Conservation (phyloP, 2,329 filamentous ascomycete species). For the Colletotrichum lupini region DNA sequence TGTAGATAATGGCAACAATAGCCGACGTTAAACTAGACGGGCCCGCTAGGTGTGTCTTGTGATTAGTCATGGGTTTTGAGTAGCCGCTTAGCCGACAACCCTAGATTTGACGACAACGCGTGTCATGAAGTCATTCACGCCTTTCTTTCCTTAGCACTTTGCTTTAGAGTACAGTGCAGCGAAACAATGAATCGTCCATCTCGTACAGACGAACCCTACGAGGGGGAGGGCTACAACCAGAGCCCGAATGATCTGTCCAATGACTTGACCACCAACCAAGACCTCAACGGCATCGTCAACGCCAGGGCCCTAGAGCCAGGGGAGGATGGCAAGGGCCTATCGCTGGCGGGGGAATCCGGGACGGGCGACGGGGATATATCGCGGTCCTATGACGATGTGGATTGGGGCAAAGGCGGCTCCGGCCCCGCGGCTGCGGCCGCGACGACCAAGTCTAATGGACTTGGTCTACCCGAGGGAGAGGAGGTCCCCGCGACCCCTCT, state of each 20-base stretch:
- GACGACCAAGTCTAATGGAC: constrained; percentile 19
- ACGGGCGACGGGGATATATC: constrained; percentile 8
- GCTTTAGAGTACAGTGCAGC: too few species aligned
- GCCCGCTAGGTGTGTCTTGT: neutral
- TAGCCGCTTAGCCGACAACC: constrained; percentile 4
- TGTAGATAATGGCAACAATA: neutral
- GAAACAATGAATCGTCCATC: constrained; percentile 36
- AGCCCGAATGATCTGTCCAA: constrained; percentile 57
- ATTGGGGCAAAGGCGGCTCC: neutral
- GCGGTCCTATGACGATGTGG: neutral
- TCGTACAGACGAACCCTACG: constrained; percentile 36
- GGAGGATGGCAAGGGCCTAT: neutral
- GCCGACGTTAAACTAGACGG: neutral
- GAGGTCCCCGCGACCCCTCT: constrained; percentile 26
- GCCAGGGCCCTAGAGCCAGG: constrained; percentile 6
- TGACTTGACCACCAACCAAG: constrained; percentile 59
- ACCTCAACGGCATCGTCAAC: constrained; percentile 57
- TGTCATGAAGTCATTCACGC: neutral
- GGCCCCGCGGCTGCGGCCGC: neutral
- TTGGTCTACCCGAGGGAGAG: constrained; percentile 33
- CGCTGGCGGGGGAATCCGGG: neutral
- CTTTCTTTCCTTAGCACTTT: neutral
- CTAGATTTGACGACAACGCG: neutral
- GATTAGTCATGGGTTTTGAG: constrained; percentile 3
- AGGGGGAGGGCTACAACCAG: constrained; percentile 55